phyloP scores from a whole-genome alignment of 2,329 filamentous ascomycete genomes.

The Xylariaceae sp. region DNA sequence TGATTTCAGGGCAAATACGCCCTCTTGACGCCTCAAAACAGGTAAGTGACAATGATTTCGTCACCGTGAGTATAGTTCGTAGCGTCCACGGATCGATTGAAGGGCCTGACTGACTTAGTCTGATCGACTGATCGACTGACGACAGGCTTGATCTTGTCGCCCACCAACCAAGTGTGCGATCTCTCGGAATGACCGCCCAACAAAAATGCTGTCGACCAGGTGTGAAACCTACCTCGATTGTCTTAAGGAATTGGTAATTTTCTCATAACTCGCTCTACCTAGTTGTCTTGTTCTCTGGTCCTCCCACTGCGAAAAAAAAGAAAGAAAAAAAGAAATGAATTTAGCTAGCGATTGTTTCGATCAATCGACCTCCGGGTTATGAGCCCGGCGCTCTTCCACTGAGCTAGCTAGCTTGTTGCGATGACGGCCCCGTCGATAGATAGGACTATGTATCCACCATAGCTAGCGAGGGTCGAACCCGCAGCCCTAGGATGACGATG shows the following conservation, averaged over 20 bases:
- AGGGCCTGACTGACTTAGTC: too few species aligned
- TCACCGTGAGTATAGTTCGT: not conserved
- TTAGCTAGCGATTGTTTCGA: slow-evolving; percentile 33
- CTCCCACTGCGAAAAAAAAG: not conserved
- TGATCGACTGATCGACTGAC: too few species aligned
- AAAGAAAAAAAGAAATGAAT: not conserved
- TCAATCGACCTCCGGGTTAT: slow-evolving; percentile 34
- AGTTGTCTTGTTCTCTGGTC: not conserved
- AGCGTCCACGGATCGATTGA: too few species aligned
- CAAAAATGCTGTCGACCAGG: too few species aligned
- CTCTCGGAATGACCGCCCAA: too few species aligned
- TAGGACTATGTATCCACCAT: not conserved
- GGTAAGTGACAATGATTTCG: not conserved
- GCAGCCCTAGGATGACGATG: slow-evolving; percentile 27
- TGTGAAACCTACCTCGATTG: too few species aligned
- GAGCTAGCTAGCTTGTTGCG: slow-evolving; percentile 22
- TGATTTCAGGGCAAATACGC: not conserved
- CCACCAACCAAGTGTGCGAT: too few species aligned
- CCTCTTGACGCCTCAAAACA: not conserved
- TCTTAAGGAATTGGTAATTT: too few species aligned
- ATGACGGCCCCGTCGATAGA: not conserved
- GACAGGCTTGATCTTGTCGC: too few species aligned
- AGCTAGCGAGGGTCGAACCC: slow-evolving; percentile 30
- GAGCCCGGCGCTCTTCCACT: slow-evolving; percentile 34
- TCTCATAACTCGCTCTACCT: too few species aligned